phyloP scores from a whole-genome alignment of 163 green algal genomes.

The Chloroidium sp. region DNA sequence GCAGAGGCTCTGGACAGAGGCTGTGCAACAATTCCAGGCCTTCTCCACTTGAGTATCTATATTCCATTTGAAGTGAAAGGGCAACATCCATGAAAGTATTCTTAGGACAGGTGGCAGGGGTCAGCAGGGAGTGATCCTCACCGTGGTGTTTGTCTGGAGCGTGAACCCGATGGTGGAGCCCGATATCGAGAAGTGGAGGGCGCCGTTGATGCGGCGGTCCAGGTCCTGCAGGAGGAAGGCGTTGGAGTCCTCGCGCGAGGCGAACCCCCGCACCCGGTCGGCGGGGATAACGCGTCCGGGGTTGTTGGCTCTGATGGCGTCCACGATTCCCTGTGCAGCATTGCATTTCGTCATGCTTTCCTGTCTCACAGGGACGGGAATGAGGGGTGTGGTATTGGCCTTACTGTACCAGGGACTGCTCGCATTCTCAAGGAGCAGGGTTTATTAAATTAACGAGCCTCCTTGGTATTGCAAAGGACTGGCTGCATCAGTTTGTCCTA shows the following conservation, averaged over 20 bases:
- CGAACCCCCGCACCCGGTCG: conserved; percentile 40
- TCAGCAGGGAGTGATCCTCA: neutral
- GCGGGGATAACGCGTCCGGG: conserved; percentile 34
- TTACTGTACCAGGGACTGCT: too few species aligned
- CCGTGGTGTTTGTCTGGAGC: conserved; percentile 66
- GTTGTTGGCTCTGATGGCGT: conserved; percentile 46
- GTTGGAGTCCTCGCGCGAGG: conserved; percentile 36
- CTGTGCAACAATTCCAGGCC: too few species aligned
- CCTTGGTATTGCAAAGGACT: too few species aligned
- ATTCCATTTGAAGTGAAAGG: too few species aligned
- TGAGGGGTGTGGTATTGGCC: too few species aligned
- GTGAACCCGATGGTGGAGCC: conserved; percentile 41
- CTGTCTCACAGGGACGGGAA: too few species aligned
- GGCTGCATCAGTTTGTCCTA: too few species aligned
- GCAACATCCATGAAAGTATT: too few species aligned
- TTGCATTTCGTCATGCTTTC: neutral
- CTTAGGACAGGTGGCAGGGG: neutral
- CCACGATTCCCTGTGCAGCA: conserved; percentile 19
- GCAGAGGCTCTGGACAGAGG: too few species aligned
- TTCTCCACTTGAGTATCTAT: too few species aligned
- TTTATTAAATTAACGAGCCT: too few species aligned
- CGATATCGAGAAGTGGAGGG: conserved; percentile 48
- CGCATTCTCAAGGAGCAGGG: too few species aligned
- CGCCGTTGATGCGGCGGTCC: conserved; percentile 42
- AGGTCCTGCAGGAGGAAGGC: conserved; percentile 56